These are phyloP conservation scores for Populus alba DNA, from an alignment of 345 rosid genomes.

Conservation along the genomic window DNA sequence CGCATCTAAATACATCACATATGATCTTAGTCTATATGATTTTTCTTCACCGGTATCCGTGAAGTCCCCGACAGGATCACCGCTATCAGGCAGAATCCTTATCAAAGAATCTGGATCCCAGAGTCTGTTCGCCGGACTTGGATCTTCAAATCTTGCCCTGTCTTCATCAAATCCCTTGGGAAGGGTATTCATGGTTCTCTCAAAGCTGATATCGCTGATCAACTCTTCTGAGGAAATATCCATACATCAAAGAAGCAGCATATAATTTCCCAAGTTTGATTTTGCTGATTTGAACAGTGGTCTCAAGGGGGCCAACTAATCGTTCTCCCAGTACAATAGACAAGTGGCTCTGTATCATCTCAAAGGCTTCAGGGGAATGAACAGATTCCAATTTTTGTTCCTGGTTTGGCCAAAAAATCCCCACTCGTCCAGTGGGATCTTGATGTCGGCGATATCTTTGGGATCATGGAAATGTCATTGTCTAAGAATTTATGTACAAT, in stretches of 20 bases:
- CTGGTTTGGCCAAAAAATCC: slow-evolving; percentile 95
- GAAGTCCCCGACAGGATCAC: slow-evolving; percentile 23
- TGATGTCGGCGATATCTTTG: slow-evolving; percentile 56
- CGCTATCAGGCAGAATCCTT: slow-evolving; percentile 43
- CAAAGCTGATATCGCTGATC: slow-evolving; percentile 83
- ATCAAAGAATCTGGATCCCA: slow-evolving; percentile 83
- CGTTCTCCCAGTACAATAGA: slow-evolving; percentile 76
- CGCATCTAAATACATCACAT: slow-evolving; percentile 76
- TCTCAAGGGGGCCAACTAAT: slow-evolving; percentile 64
- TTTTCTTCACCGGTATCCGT: slow-evolving; percentile 36
- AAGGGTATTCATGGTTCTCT: slow-evolving; percentile 78
- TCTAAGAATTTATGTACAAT: slow-evolving; percentile 73
- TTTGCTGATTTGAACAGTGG: slow-evolving; percentile 73
- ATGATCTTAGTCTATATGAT: slow-evolving; percentile 59
- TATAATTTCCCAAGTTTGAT: slow-evolving; percentile 83
- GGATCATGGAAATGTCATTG: slow-evolving; percentile 66
- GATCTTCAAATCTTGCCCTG: slow-evolving; percentile 39
- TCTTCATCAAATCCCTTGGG: slow-evolving; percentile 53
- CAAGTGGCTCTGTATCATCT: slow-evolving; percentile 88
- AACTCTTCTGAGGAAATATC: slow-evolving; percentile 85
- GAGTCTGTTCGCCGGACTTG: slow-evolving; percentile 42
- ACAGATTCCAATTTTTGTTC: slow-evolving; percentile 76
- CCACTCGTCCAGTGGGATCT: slow-evolving; percentile 77
- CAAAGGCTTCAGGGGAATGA: slow-evolving; percentile 89
- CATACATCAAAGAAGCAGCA: slow-evolving; percentile 92